Evolutionary conservation across 352 stramenopile genomes (phyloP), one percentile per base, ranked within the genome.

Genomic region (Phytopythium helicoides): DNA sequence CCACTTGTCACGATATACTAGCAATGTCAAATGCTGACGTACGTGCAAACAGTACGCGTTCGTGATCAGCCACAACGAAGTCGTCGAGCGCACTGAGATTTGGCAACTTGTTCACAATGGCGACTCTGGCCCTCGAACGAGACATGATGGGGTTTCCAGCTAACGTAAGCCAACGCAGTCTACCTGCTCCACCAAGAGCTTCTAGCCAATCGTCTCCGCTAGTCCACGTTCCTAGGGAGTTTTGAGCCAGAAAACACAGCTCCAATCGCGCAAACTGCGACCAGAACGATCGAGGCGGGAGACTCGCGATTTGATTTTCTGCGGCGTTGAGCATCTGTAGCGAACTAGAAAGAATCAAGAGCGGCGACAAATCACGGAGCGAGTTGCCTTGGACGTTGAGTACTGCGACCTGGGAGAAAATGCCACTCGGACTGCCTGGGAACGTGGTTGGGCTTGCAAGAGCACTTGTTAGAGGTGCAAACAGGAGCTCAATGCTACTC

Each of bases 101-200:
- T 0, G 69, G 71, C 11, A 92, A 59, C 38, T 85, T 82, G 61
- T 88, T 88, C 28, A 90, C 65, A n/a, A 92, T 40, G 42, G 87
- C 87, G 19, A 60, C 64, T 11, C 82, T 79, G 12, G 79, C 68
- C 34, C 83, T 79, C 22, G 60, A 61, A 6, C 73, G 49, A 0
- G 52, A 47, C 73, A 84, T 87, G 57, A 90, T 56, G 16, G 82
- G 79, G 25, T 92, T 92, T 22, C 70, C 69, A 0, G 77, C 49
- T 16, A 90, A 41, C 3, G 60, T 74, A 25, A 92, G 66, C 82
- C 82, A 92, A 14, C 71, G 57, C 16, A 90, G 54, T 6, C 64
- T 64, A 0, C 39, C n/a, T 1, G 60, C 47, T 1, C 77, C 73
- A 44, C 77, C 62, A 3, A 88, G 63, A 11, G 28, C 46, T 28